Evolutionary conservation across 129 eudicot species (phyloP).

Genomic region (Artemisia tridentata): DNA sequence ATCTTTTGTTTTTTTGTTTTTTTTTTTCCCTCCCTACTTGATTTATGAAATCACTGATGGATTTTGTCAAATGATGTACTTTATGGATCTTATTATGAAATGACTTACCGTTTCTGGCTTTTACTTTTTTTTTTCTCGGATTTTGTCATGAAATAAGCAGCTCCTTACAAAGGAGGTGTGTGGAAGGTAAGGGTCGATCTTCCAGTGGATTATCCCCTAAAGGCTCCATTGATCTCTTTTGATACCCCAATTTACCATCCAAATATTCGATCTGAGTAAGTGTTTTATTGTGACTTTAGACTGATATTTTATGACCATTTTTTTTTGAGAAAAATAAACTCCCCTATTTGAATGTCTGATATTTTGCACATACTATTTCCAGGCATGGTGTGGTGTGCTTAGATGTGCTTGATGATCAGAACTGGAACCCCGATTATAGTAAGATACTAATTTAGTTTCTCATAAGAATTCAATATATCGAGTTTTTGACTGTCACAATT

Average conservation of each 20-base stretch:
- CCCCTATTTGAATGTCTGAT: neutral
- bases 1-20: too few species aligned
- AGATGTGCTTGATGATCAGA: neutral
- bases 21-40: too few species aligned
- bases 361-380: neutral
- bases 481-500: too few species aligned
- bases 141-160: too few species aligned
- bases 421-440: neutral
- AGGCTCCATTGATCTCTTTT: neutral
- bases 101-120: too few species aligned
- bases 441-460: neutral
- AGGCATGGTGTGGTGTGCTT: neutral
- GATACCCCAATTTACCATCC: neutral
- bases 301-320: neutral
- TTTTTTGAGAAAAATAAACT: neutral
- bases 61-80: too few species aligned
- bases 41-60: too few species aligned
- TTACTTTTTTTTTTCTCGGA: too few species aligned
- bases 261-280: neutral
- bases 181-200: conserved; percentile 9
- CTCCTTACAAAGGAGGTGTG: neutral
- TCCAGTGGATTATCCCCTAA: neutral
- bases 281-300: neutral
- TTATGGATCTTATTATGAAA: too few species aligned
- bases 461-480: too few species aligned